These are phyloP conservation scores for Fagopyrum tataricum DNA, from an alignment of 148 eudicot species.

Conservation along the genomic window DNA sequence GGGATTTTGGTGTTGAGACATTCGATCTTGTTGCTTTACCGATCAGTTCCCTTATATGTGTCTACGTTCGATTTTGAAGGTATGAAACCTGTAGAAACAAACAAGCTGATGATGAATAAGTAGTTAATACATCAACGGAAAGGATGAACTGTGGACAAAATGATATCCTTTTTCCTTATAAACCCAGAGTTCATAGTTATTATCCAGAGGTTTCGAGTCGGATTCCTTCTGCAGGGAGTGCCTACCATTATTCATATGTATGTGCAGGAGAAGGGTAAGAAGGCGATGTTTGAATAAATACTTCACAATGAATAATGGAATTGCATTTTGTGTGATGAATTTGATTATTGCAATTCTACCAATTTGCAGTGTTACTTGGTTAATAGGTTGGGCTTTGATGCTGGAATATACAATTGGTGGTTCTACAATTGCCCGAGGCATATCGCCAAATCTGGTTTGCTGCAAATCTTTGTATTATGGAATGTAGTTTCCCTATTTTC, in stretches of 20 bases:
- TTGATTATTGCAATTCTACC: slow-evolving; percentile 1
- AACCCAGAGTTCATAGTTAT: background rate
- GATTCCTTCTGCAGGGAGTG: slow-evolving; percentile 72
- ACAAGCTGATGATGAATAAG: background rate
- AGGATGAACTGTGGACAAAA: background rate
- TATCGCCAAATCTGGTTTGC: slow-evolving; percentile 61
- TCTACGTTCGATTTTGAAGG: background rate
- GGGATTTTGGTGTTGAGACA: too few relatives aligned
- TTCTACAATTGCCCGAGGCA: slow-evolving; percentile 61
- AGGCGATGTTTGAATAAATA: background rate
- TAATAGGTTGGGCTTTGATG: slow-evolving; percentile 60
- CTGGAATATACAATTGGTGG: slow-evolving; percentile 67
- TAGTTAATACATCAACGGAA: background rate
- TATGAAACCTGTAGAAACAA: background rate
- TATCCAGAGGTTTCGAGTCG: slow-evolving; percentile 64
- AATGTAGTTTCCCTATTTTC: background rate
- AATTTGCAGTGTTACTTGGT: slow-evolving; percentile 48
- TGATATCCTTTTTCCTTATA: background rate
- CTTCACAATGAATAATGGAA: background rate
- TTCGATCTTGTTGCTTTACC: slow-evolving; percentile 90
- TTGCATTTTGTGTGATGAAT: background rate
- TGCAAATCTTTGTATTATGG: background rate
- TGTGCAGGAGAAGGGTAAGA: slow-evolving; percentile 71
- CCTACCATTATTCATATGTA: slow-evolving; percentile 62
- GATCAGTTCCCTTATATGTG: slow-evolving; percentile 29